phyloP scores from a whole-genome alignment of 495 filamentous ascomycete genomes.

The Xylaria acuta region DNA sequence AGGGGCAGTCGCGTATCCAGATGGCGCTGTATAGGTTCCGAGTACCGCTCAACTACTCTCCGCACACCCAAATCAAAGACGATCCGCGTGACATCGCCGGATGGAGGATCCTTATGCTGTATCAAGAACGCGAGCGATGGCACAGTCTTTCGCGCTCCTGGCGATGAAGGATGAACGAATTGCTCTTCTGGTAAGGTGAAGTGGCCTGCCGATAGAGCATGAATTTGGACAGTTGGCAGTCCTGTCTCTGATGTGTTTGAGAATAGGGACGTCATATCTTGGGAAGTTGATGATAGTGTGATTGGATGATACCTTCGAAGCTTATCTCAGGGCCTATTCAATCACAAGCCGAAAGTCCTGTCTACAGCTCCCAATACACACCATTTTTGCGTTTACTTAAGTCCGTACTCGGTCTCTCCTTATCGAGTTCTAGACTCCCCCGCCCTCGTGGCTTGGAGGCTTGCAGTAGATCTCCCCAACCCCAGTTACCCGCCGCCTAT shows the following conservation, averaged over 20 bases:
- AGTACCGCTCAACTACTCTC: conserved; percentile 40
- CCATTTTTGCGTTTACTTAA: not conserved
- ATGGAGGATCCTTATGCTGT: conserved; percentile 34
- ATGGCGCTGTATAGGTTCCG: conserved; percentile 43
- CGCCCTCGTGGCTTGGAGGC: not conserved
- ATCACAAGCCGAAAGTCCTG: not conserved
- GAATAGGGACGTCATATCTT: not conserved
- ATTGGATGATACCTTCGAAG: not conserved
- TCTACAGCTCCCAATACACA: not conserved
- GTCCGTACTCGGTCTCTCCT: not conserved
- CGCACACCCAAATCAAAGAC: conserved; percentile 53
- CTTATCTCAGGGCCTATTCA: not conserved
- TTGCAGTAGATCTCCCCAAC: not conserved
- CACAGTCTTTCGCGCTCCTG: conserved; percentile 33
- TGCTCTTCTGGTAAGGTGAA: conserved; percentile 49
- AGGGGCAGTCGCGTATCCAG: conserved; percentile 44
- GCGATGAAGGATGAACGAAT: conserved; percentile 43
- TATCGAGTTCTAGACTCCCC: not conserved
- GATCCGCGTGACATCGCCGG: conserved; percentile 36
- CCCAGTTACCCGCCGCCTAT: not conserved
- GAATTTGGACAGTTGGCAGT: conserved; percentile 50
- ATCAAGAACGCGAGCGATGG: conserved; percentile 47
- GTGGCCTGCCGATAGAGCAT: conserved; percentile 52
- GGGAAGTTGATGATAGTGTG: not conserved
- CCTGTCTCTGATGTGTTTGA: not conserved